phyloP scores from a whole-genome alignment of 305 asterid genomes.

The Fraxinus floribunda region DNA sequence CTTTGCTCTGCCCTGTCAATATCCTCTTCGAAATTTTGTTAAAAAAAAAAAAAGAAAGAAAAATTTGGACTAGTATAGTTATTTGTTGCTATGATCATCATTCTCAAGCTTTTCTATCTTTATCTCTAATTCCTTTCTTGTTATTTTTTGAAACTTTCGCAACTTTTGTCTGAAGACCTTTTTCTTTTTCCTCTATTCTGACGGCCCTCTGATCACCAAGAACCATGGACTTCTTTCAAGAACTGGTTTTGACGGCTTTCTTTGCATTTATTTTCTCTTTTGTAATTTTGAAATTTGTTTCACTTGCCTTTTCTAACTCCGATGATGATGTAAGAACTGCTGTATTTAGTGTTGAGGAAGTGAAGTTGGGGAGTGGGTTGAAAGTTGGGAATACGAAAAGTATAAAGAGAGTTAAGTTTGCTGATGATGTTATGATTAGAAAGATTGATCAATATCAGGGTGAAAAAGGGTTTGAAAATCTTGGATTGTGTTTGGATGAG shows the following conservation, averaged over 20 bases:
- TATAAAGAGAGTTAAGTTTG: conserved; percentile 48
- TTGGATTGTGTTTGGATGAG: conserved; percentile 15
- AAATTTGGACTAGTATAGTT: conserved; percentile 1
- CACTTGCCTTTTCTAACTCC: conserved; percentile 36
- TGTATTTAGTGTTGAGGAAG: conserved; percentile 26
- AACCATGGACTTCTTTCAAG: conserved; percentile 51
- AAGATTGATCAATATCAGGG: conserved; percentile 38
- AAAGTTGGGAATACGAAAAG: conserved; percentile 36
- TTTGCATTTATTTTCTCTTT: conserved; percentile 38
- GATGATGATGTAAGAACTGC: conserved; percentile 20
- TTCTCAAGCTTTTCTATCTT: conserved; percentile 21
- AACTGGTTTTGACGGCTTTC: conserved; percentile 41
- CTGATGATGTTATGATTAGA: conserved; percentile 47
- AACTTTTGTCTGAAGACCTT: conserved; percentile 12
- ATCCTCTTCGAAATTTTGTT: conserved; percentile 29
- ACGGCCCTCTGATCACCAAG: conserved; percentile 19
- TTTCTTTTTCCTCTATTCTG: conserved; percentile 17
- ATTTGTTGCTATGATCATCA: conserved; percentile 24
- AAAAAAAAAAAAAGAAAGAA: conserved; percentile 1
- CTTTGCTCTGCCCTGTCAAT: conserved; percentile 49
- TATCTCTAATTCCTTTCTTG: conserved; percentile 24
- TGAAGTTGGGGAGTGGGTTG: conserved; percentile 31
- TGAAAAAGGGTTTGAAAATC: conserved; percentile 29
- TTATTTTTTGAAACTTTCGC: conserved; percentile 27
- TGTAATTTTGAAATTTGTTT: conserved; percentile 50